A percentile compares a stretch with the other conserved stretches of the same genome.
Conservation (phyloP, 1,284 basidiomycete species). For the Anthracocystis panici-leucophaei region DNA sequence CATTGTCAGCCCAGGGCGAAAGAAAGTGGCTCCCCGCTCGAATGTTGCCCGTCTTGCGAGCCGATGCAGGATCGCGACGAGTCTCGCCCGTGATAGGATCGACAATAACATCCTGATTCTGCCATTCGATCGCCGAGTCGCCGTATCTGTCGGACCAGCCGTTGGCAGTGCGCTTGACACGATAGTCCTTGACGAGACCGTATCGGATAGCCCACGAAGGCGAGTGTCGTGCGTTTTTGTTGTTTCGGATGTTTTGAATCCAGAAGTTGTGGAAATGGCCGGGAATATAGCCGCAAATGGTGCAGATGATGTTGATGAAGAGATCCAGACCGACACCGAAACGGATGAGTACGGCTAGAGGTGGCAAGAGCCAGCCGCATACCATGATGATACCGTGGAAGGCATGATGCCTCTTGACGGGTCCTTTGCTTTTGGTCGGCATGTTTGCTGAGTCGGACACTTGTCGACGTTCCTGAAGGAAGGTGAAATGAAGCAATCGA, state of each 20-base stretch:
- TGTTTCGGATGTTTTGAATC: slow-evolving; percentile 91
- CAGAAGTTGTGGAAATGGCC: slow-evolving; percentile 88
- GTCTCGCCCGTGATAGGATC: slow-evolving; percentile 58
- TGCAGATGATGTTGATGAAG: slow-evolving; percentile 89
- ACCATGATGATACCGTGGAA: slow-evolving; percentile 79
- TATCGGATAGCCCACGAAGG: slow-evolving; percentile 86
- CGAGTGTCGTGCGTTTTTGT: slow-evolving; percentile 88
- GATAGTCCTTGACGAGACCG: slow-evolving; percentile 58
- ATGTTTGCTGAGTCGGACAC: slow-evolving; percentile 8
- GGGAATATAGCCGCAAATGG: slow-evolving; percentile 78
- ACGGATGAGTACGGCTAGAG: slow-evolving; percentile 84
- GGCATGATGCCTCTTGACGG: slow-evolving; percentile 77
- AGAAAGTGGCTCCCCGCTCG: slow-evolving; percentile 37
- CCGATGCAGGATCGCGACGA: slow-evolving; percentile 34
- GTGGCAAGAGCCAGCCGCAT: slow-evolving; percentile 52
- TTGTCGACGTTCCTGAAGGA: too few relatives aligned
- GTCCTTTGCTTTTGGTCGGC: slow-evolving; percentile 32
- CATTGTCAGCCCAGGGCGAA: slow-evolving; percentile 53
- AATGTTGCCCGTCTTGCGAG: slow-evolving; percentile 42
- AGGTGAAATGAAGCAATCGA: not conserved
- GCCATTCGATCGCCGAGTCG: slow-evolving; percentile 33
- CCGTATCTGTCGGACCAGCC: slow-evolving; percentile 57
- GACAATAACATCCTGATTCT: slow-evolving; percentile 49
- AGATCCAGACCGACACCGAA: slow-evolving; percentile 94
- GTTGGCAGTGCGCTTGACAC: slow-evolving; percentile 47